These are phyloP conservation scores for Bidens hawaiensis DNA, from an alignment of 140 eudicot genomes.

Conservation along the genomic window DNA sequence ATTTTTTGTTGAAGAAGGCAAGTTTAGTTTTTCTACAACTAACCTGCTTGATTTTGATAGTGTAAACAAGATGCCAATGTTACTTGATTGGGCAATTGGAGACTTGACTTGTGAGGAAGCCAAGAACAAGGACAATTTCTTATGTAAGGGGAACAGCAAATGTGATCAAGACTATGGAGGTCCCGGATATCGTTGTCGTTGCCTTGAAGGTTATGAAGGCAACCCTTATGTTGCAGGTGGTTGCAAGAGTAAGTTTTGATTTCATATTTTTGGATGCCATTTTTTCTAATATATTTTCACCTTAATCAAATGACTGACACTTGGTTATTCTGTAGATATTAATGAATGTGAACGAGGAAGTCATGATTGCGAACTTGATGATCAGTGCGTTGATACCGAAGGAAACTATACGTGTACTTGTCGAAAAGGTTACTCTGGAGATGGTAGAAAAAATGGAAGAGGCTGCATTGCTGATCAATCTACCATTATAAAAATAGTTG, in stretches of 20 bases:
- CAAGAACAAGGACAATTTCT: neutral
- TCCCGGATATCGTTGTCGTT: slow-evolving; percentile 33
- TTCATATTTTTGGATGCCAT: neutral
- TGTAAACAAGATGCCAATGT: too few relatives aligned
- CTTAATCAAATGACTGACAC: neutral
- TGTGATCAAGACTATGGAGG: slow-evolving; percentile 20
- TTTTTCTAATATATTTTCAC: neutral
- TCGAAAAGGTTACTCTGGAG: slow-evolving; percentile 30
- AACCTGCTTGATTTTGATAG: slow-evolving; percentile 11
- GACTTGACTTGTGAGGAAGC: slow-evolving; percentile 20
- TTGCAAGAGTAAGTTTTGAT: slow-evolving; percentile 20
- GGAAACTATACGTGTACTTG: slow-evolving; percentile 26
- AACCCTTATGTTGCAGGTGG: slow-evolving; percentile 20
- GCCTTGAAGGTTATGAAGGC: slow-evolving; percentile 26
- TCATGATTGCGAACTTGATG: slow-evolving; percentile 6
- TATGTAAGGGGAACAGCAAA: slow-evolving; percentile 24
- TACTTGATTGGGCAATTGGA: too few relatives aligned
- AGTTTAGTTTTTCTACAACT: slow-evolving; percentile 17
- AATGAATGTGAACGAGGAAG: slow-evolving; percentile 26
- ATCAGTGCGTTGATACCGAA: neutral
- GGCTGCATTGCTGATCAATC: slow-evolving; percentile 23
- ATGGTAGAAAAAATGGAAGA: slow-evolving; percentile 21
- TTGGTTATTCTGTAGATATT: slow-evolving; percentile 22
- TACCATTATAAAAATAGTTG: slow-evolving; percentile 1
- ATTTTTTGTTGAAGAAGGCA: slow-evolving; percentile 18